A percentile compares a stretch with the other conserved stretches of the same genome.
Evolutionary conservation across 495 filamentous ascomycete species (phyloP).

Genomic region (Glonium stellatum): DNA sequence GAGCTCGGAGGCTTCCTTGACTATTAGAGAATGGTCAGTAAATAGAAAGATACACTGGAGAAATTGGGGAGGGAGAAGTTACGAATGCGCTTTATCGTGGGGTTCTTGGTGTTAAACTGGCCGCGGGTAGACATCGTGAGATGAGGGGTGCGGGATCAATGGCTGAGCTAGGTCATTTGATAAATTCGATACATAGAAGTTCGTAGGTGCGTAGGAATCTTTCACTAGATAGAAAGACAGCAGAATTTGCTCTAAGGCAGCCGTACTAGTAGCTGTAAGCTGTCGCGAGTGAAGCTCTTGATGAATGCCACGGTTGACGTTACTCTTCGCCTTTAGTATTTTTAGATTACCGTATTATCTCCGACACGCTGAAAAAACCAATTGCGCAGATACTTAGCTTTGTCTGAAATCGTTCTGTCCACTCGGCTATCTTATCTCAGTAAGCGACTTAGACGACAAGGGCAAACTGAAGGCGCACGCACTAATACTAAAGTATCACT

Average conservation of each 20-base stretch:
- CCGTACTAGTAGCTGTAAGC: too few species aligned
- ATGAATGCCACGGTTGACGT: neutral
- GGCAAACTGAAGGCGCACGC: too few species aligned
- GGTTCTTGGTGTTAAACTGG: constrained; percentile 67
- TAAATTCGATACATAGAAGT: neutral
- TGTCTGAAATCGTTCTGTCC: too few species aligned
- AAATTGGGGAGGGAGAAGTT: constrained; percentile 28
- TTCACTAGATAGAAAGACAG: too few species aligned
- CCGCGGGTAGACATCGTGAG: constrained; percentile 36
- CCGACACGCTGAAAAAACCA: too few species aligned
- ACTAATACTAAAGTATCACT: too few species aligned
- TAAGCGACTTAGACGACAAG: too few species aligned
- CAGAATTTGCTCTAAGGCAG: too few species aligned
- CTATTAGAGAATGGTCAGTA: constrained; percentile 39
- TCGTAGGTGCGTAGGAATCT: neutral
- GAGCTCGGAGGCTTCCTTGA: constrained; percentile 82
- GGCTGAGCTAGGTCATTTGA: neutral
- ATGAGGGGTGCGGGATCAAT: neutral
- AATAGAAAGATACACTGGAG: constrained; percentile 8
- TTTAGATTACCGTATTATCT: neutral
- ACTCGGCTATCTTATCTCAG: too few species aligned
- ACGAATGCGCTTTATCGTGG: constrained; percentile 74
- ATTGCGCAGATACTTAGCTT: too few species aligned
- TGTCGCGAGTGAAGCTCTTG: neutral
- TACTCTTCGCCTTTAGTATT: neutral